Evolutionary conservation across 2,329 filamentous ascomycete species (phyloP).

Genomic region (Fusarium armeniacum): DNA sequence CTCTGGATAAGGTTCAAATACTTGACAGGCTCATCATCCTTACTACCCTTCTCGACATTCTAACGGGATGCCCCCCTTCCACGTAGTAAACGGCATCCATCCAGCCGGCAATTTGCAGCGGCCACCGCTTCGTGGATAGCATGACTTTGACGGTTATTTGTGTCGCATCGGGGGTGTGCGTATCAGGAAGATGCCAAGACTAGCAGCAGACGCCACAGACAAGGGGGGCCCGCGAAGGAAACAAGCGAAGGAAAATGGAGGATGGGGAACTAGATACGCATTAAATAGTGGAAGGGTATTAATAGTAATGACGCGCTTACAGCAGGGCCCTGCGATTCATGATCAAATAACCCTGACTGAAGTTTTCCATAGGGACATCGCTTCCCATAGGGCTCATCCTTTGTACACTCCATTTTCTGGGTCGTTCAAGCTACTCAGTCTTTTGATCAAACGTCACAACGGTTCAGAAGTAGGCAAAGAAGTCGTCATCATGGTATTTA

Average conservation of each 20-base stretch:
- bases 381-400: background rate
- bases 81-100: conserved; percentile 7
- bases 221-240: conserved; percentile 13
- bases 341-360: conserved; percentile 15
- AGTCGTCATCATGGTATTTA: conserved; percentile 19
- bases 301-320: conserved; percentile 15
- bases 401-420: conserved; percentile 11
- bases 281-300: conserved; percentile 5
- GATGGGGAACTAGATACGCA: conserved; percentile 4
- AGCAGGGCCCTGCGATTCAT: conserved; percentile 2
- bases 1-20: conserved; percentile 17
- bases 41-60: conserved; percentile 12
- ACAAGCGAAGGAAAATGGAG: conserved; percentile 18
- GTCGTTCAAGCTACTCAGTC: conserved; percentile 8
- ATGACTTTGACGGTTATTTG: conserved; percentile 14
- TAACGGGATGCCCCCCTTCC: conserved; percentile 5
- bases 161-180: conserved; percentile 16
- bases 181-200: conserved; percentile 11
- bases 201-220: conserved; percentile 6
- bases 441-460: conserved; percentile 14
- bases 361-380: conserved; percentile 10
- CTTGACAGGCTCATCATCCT: conserved; percentile 12
- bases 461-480: conserved; percentile 7
- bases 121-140: conserved; percentile 9
- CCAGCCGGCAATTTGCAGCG: background rate